A percentile compares a stretch with the other conserved stretches of the same genome.
Conservation (phyloP, 1,139 yeast genomes). For the Candida sojae region DNA sequence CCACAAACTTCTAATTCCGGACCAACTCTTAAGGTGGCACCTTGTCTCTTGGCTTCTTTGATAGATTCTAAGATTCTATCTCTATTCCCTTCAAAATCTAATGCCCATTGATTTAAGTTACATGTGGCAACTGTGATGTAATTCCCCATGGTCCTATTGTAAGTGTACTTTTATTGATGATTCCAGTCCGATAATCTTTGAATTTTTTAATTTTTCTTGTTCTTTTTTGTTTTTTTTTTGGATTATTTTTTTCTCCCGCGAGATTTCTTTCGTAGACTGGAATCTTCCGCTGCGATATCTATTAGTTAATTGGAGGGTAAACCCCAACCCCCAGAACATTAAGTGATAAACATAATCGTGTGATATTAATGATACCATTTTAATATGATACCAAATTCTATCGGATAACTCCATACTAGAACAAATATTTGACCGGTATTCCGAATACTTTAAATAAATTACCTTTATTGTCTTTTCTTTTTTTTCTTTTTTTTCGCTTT, state of each 20-base stretch:
- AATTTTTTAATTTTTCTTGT: background rate
- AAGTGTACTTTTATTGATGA: background rate
- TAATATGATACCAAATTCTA: background rate
- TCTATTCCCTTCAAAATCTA: slow-evolving; percentile 96
- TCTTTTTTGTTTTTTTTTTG: background rate
- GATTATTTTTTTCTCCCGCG: background rate
- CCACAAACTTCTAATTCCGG: slow-evolving; percentile 96
- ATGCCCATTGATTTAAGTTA: slow-evolving; percentile 95
- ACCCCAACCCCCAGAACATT: too few species aligned
- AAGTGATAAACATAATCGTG: too few species aligned
- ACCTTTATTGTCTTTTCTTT: too few species aligned
- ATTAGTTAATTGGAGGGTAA: too few species aligned
- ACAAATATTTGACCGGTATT: background rate
- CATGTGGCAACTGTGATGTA: slow-evolving; percentile 63
- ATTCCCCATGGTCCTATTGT: slow-evolving; percentile 44
- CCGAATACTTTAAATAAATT: background rate
- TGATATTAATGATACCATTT: too few species aligned
- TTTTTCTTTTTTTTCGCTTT: background rate
- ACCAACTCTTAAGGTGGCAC: slow-evolving; percentile 88
- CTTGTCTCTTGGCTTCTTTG: slow-evolving; percentile 66
- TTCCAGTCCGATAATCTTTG: background rate
- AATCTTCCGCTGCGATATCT: background rate
- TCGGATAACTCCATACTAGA: background rate
- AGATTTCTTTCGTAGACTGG: background rate
- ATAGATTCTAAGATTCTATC: slow-evolving; percentile 87